These are phyloP conservation scores for Camellia japonica DNA, from an alignment of 148 eudicot genomes.

Conservation along the genomic window DNA sequence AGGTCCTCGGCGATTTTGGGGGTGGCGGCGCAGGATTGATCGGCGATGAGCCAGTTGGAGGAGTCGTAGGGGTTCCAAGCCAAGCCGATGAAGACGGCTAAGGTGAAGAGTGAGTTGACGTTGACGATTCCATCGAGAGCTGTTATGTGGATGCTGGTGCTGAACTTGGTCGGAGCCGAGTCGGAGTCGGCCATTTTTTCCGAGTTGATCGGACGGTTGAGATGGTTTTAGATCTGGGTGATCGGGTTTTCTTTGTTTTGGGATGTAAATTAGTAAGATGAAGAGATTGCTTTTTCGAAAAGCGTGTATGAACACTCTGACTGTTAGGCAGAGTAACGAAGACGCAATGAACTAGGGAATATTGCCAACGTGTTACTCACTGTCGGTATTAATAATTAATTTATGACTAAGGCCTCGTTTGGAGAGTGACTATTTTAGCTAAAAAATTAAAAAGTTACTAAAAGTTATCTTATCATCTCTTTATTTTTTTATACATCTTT, in stretches of 20 bases:
- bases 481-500: too few species aligned
- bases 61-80: slow-evolving; percentile 66
- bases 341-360: not conserved
- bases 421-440: too few species aligned
- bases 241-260: not conserved
- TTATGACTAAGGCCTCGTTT: too few species aligned
- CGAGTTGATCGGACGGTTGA: not conserved
- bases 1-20: slow-evolving; percentile 39
- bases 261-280: not conserved
- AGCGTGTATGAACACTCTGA: too few species aligned
- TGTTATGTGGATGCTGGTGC: slow-evolving; percentile 57
- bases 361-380: too few species aligned
- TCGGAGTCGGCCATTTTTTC: too few species aligned
- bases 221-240: not conserved
- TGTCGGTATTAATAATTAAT: too few species aligned
- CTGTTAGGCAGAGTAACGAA: not conserved
- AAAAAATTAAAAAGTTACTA: too few species aligned
- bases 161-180: slow-evolving; percentile 6
- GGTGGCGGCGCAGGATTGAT: slow-evolving; percentile 30
- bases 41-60: slow-evolving; percentile 38
- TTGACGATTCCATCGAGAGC: slow-evolving; percentile 71
- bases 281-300: too few species aligned
- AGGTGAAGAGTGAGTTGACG: slow-evolving; percentile 77
- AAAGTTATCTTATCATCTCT: too few species aligned
- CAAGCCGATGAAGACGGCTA: slow-evolving; percentile 75